Base-by-base conservation (phyloP, 345 rosid species). In the Triadica sebifera region DNA sequence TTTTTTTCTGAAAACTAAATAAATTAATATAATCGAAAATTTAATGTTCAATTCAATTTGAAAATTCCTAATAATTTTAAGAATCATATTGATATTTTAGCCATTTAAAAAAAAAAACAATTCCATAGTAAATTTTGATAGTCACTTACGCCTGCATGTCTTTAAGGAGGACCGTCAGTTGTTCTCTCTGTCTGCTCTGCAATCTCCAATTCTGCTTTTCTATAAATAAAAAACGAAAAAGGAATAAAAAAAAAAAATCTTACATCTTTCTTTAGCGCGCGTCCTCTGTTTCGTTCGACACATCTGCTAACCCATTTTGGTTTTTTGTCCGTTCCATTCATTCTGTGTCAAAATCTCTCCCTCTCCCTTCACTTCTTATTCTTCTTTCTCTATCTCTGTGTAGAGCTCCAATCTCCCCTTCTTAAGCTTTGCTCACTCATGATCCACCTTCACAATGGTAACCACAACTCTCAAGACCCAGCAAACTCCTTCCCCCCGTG, bases 401-500 rank as follows among this genome's bases (percentile, higher is more conserved):
- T 34, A 19, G 15, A 49, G 5, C 20, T 15, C 60, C n/a, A 19
- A n/a, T 5, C 12, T 65, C 4, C 20, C 34, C 17, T 24, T 12
- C 19, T 50, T 16, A 15, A 51, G 13, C 63, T 53, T 13, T 53
- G 12, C 58, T 19, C 5, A 19, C 55, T n/a, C 64, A 41, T 63
- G 74, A 63, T 9, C 74, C 4, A n/a, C 20, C 11, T 24, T 25
- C 57, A 51, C 75, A 46, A 77, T 77, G 80, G 80, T 65, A 1
- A 46, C 78, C 46, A 5, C 66, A 29, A 29, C 34, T 29, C 34
- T 29, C 34, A 29, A 29, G 8, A 8, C 56, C 52, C 66, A 37
- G 41, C 25, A 25, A 10, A 9, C 49, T n/a, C 53, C 70, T 24
- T 50, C 69, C 25, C 83, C 63, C 58, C 82, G 89, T 5, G 92